Evolutionary conservation across 805 yeast genomes (phyloP).

Genomic region (Teunomyces panamensis): DNA sequence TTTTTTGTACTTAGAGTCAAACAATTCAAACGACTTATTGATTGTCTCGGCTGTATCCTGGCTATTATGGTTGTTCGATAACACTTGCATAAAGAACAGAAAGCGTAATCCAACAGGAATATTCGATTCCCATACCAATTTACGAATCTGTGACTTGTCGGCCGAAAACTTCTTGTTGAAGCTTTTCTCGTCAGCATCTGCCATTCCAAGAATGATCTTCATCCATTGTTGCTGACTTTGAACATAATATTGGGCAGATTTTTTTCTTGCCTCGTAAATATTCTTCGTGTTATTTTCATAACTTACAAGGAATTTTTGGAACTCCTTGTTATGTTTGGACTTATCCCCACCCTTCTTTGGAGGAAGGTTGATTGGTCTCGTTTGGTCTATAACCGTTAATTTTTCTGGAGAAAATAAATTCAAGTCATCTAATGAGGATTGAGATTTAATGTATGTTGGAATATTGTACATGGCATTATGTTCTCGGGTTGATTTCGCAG

Average conservation of each 20-base stretch:
- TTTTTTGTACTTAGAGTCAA: constrained; percentile 19
- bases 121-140: constrained; percentile 37
- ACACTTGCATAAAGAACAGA: constrained; percentile 26
- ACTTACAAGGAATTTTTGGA: constrained; percentile 43
- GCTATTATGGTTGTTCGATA: constrained; percentile 16
- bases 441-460: constrained; percentile 38
- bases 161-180: constrained; percentile 22
- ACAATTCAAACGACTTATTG: constrained; percentile 15
- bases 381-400: constrained; percentile 49
- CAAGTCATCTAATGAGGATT: constrained; percentile 54
- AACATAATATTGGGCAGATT: constrained; percentile 14
- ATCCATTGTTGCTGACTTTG: constrained; percentile 29
- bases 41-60: constrained; percentile 15
- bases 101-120: constrained; percentile 25
- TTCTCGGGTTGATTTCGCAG: constrained; percentile 31
- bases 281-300: constrained; percentile 32
- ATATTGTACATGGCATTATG: constrained; percentile 33
- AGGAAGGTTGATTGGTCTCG: constrained; percentile 72
- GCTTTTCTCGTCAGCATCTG: constrained; percentile 13
- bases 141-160: constrained; percentile 30
- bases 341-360: constrained; percentile 57
- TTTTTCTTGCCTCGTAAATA: constrained; percentile 18
- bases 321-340: constrained; percentile 54
- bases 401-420: constrained; percentile 61
- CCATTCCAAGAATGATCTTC: constrained; percentile 17